Base-by-base conservation (phyloP, 345 rosid species). In the Salix caprea region DNA sequence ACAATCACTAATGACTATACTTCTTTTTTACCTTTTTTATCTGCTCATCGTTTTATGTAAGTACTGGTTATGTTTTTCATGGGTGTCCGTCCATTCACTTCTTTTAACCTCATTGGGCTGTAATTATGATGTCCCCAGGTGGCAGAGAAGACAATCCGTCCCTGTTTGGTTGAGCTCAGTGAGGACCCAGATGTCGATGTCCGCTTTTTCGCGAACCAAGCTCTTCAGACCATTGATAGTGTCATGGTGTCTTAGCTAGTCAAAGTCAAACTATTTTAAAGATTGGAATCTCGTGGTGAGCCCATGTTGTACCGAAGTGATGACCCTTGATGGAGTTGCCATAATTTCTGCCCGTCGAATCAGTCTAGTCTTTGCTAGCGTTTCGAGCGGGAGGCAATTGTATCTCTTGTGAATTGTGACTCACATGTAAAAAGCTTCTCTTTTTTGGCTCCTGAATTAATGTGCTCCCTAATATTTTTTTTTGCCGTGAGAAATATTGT, bases 181-280 rank as follows among this genome's bases (percentile, higher is more conserved):
- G 97, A 93, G 83, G 98, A 94, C 75, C 95, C 98, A 28, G 98
- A 94, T 56, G 97, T 91, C 14, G 97, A 93, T 84, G 99, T 95
- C 60, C 88, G 98, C 5, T 94, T 84, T 46, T 94, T 90, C 62
- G 96, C 99, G 32, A 90, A 78, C 80, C 89, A 95, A 86, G 97
- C 97, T 19, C 83, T 95, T 56, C 97, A 88, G 71, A 82, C 95
- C 0, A 90, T 89, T 64, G 91, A 92, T 69, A 88, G 85, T 26
- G 86, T 85, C 61, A 88, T 90, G 94, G 90, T 94, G 95, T 87
- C 94, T 34, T 65, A 86, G 87, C 84, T 90, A 91, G 28, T 1
- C 1, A n/a, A n/a, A 26, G 85, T 72, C 48, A n/a, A n/a, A 23
- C 70, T 21, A 21, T 28, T 58, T 26, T 1, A 4, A 37, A 28